Evolutionary conservation across 2,329 filamentous ascomycete species (phyloP).

Genomic region (Diaporthe citri): DNA sequence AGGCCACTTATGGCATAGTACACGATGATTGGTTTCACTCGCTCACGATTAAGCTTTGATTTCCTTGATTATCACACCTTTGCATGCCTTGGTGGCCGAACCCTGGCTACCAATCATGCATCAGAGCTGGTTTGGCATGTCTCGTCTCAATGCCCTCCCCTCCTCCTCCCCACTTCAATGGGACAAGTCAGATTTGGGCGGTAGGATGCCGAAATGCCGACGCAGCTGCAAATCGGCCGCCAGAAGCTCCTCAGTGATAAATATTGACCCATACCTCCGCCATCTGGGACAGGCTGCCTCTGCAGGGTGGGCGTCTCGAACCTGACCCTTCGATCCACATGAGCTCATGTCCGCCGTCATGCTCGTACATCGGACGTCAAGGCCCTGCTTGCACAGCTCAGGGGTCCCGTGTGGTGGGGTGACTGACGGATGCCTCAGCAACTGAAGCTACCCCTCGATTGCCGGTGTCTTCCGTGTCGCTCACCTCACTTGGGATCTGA

Average conservation of each 20-base stretch:
- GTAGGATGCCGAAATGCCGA: slow-evolving; percentile 17
- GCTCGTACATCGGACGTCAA: slow-evolving; percentile 6
- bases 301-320: slow-evolving; percentile 18
- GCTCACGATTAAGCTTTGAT: slow-evolving; percentile 37
- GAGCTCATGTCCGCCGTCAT: slow-evolving; percentile 29
- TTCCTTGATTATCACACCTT: slow-evolving; percentile 35
- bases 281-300: neutral
- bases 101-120: slow-evolving; percentile 20
- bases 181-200: neutral
- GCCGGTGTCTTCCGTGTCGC: slow-evolving; percentile 2
- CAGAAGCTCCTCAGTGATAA: slow-evolving; percentile 8
- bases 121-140: neutral
- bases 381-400: slow-evolving; percentile 25
- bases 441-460: slow-evolving; percentile 39
- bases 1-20: slow-evolving; percentile 10
- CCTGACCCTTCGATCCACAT: slow-evolving; percentile 26
- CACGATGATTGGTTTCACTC: slow-evolving; percentile 18
- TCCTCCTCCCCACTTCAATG: neutral
- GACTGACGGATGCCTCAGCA: neutral
- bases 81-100: neutral
- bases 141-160: neutral
- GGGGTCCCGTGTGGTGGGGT: slow-evolving; percentile 35
- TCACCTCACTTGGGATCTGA: slow-evolving; percentile 21
- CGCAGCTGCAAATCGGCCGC: neutral
- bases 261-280: slow-evolving; percentile 10